Evolutionary conservation across 768 basidiomycete species (phyloP).

Genomic region (Chiua virens): DNA sequence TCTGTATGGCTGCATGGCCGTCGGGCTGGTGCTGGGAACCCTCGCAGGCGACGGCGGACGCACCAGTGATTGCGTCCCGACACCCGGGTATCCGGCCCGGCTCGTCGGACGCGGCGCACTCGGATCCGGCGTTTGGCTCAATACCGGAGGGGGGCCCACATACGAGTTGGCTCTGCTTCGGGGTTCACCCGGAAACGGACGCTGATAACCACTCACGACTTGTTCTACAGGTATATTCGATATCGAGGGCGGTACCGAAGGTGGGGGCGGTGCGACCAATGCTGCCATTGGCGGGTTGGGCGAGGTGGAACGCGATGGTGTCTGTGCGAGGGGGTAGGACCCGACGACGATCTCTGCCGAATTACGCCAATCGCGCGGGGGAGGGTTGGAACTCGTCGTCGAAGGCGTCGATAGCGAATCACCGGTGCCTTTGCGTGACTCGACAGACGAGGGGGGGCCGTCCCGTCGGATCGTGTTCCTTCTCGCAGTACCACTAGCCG

Average conservation of each 20-base stretch:
- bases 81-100: conserved; percentile 71
- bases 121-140: conserved; percentile 28
- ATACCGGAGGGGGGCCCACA: conserved; percentile 31
- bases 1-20: conserved; percentile 12
- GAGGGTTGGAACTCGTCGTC: conserved; percentile 14
- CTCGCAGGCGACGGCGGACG: conserved; percentile 62
- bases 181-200: conserved; percentile 84
- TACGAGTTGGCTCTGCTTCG: conserved; percentile 56
- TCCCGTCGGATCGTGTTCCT: conserved; percentile 28
- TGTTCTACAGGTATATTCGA: conserved; percentile 64
- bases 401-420: conserved; percentile 28
- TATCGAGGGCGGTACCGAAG: conserved; percentile 35
- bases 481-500: conserved; percentile 12
- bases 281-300: conserved; percentile 73
- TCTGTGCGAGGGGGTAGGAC: conserved; percentile 53
- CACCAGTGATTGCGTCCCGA: conserved; percentile 72
- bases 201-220: conserved; percentile 76
- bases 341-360: conserved; percentile 83
- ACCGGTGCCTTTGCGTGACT: conserved; percentile 25
- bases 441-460: conserved; percentile 18
- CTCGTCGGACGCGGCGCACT: conserved; percentile 54
- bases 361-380: conserved; percentile 62
- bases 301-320: conserved; percentile 66
- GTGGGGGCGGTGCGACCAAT: conserved; percentile 66
- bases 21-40: conserved; percentile 16